Evolutionary conservation across 768 basidiomycete genomes (phyloP).

Genomic region (Rhodotorula diobovata): DNA sequence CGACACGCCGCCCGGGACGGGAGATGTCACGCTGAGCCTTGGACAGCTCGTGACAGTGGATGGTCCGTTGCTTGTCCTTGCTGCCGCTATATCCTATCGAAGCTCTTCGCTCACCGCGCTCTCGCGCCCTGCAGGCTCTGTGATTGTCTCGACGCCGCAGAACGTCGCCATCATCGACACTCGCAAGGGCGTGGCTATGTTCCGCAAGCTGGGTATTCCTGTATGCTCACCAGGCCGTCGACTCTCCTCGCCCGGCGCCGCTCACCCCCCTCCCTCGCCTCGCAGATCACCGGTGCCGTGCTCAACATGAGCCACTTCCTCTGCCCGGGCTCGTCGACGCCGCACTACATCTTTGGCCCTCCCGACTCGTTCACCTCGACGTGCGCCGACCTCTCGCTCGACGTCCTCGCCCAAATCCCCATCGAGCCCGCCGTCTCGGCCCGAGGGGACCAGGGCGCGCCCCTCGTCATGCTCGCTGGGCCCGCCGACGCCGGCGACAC

Average conservation of each 20-base stretch:
- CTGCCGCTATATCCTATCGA: neutral
- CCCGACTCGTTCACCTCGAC: slow-evolving; percentile 61
- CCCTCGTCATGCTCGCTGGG: slow-evolving; percentile 43
- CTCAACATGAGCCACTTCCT: slow-evolving; percentile 83
- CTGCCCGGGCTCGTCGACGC: slow-evolving; percentile 65
- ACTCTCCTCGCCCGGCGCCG: neutral
- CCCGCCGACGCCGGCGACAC: neutral
- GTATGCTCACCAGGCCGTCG: slow-evolving; percentile 53
- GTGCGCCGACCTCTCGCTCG: slow-evolving; percentile 56
- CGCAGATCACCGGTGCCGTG: slow-evolving; percentile 75
- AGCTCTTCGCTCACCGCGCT: neutral
- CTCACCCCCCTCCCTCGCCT: neutral
- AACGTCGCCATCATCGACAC: slow-evolving; percentile 88
- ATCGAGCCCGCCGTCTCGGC: slow-evolving; percentile 69
- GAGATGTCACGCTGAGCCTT: slow-evolving; percentile 87
- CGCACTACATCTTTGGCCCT: slow-evolving; percentile 67
- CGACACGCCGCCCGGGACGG: slow-evolving; percentile 96
- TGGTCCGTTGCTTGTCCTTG: slow-evolving; percentile 54
- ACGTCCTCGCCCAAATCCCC: slow-evolving; percentile 74
- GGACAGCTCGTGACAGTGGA: slow-evolving; percentile 80
- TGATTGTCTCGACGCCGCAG: slow-evolving; percentile 94
- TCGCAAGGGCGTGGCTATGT: slow-evolving; percentile 86
- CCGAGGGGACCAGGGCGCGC: slow-evolving; percentile 63
- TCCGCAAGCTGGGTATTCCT: slow-evolving; percentile 79
- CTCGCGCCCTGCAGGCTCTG: slow-evolving; percentile 58